Evolutionary conservation across 805 yeast species (phyloP).

Genomic region (Candida taoyuanica): DNA sequence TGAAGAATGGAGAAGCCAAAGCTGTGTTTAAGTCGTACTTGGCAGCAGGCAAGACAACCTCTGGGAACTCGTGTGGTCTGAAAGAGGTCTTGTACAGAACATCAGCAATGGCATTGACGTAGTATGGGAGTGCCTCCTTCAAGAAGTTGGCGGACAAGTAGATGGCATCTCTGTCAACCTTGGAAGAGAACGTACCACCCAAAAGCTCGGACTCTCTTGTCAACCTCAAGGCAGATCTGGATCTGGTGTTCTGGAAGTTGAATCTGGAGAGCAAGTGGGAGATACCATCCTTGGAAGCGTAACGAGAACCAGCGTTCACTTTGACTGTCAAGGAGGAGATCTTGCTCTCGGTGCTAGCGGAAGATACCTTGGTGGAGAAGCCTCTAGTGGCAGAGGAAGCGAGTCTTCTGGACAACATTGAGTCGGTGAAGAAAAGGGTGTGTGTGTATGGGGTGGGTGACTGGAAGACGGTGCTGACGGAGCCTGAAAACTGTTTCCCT

Average conservation of each 20-base stretch:
- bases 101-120: slow-evolving; percentile 77
- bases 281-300: slow-evolving; percentile 65
- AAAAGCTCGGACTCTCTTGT: slow-evolving; percentile 92
- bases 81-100: slow-evolving; percentile 64
- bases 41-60: slow-evolving; percentile 78
- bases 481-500: too few species aligned
- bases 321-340: slow-evolving; percentile 76
- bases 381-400: slow-evolving; percentile 30
- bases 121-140: slow-evolving; percentile 86
- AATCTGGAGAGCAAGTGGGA: slow-evolving; percentile 82
- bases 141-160: slow-evolving; percentile 78
- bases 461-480: too few species aligned
- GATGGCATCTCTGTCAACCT: slow-evolving; percentile 79
- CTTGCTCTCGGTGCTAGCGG: slow-evolving; percentile 55
- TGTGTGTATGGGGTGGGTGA: not conserved
- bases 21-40: slow-evolving; percentile 56
- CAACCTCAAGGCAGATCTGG: slow-evolving; percentile 85
- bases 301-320: slow-evolving; percentile 84
- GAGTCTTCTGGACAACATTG: slow-evolving; percentile 27
- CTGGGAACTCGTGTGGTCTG: slow-evolving; percentile 80
- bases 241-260: slow-evolving; percentile 75
- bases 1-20: slow-evolving; percentile 44
- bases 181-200: slow-evolving; percentile 74
- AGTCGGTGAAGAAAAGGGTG: not conserved
- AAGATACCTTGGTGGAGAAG: slow-evolving; percentile 40